Base-by-base conservation (phyloP, 805 yeast species). In the Maudiozyma barnettii region DNA sequence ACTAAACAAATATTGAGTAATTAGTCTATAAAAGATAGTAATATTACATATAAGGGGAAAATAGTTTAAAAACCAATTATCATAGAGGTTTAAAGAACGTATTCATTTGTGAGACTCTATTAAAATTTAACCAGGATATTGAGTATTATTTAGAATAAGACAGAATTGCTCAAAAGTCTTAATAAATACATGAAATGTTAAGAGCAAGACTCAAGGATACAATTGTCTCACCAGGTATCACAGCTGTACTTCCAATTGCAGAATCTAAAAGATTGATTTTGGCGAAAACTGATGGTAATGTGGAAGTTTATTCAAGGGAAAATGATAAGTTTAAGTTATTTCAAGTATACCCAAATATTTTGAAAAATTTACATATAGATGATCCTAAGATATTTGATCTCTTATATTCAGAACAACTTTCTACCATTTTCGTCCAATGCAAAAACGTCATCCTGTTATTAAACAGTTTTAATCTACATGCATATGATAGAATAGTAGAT, bases 401-500 rank as follows among this genome's bases (percentile, higher is more conserved):
- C 16, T 51, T 55, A 9, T 55, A 58, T 42, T 54, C 65, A 1
- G 51, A 53, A 18, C 54, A 50, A 20, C 43, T 64, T 21, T 52
- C 58, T 1, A 64, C 66, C 1, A 56, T 64, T 1, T 62, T 64
- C 46, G 60, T 58, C 6, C 52, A 54, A 43, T 58, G 60, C 44
- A 56, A 56, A 18, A 57, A 54, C 38, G 51, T 54, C 12, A 44
- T 63, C 2, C 50, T 57, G 3, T 38, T 64, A 29, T 49, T 63
- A 23, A 63, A 61, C 45, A 54, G 64, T 44, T 51, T 61, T 1
- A 64, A 63, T 44, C 49, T 64, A 47, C 60, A 56, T 30, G 53
- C 56, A n/a, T 64, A 58, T 49, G 68, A 64, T 46, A 52, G 55
- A 46, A 56, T 64, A 9, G 51, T 57, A 14, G 68, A 64, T 46